Percentiles rank a stretch among this genome's conserved stretches.
Evolutionary conservation across 2,329 filamentous ascomycete species (phyloP).

Genomic region (Penicillium sp.): DNA sequence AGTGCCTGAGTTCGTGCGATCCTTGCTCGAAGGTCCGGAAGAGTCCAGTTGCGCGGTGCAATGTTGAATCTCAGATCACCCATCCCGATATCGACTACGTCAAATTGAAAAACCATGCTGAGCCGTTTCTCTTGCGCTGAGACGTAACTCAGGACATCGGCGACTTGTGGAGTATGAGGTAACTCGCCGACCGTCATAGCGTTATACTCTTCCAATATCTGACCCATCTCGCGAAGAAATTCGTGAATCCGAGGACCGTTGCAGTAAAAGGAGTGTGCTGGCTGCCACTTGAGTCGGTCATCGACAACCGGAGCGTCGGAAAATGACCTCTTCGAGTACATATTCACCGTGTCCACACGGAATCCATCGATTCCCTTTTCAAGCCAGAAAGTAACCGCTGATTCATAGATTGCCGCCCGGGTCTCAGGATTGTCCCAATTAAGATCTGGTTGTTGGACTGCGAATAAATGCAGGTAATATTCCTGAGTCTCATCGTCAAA

Average conservation of each 20-base stretch:
- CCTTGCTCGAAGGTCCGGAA: conserved; percentile 55
- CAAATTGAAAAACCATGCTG: conserved; percentile 67
- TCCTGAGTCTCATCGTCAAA: conserved; percentile 70
- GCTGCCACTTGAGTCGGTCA: conserved; percentile 51
- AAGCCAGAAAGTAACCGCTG: conserved; percentile 75
- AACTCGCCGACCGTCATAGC: conserved; percentile 75
- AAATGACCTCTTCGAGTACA: conserved; percentile 56
- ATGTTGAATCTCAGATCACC: conserved; percentile 54
- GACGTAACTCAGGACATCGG: conserved; percentile 64
- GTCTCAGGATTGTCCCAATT: conserved; percentile 74
- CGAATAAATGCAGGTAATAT: conserved; percentile 76
- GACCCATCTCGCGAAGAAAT: conserved; percentile 68
- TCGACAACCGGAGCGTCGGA: conserved; percentile 62
- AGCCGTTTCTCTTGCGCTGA: conserved; percentile 62
- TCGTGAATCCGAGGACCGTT: conserved; percentile 73
- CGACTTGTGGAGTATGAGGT: conserved; percentile 63
- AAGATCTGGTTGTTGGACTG: conserved; percentile 72
- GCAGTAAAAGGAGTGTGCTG: conserved; percentile 61
- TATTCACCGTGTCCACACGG: conserved; percentile 69
- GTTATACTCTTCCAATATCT: conserved; percentile 62
- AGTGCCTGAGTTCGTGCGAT: conserved; percentile 57
- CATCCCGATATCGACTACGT: conserved; percentile 59
- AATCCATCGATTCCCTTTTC: conserved; percentile 71
- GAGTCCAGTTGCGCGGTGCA: conserved; percentile 47
- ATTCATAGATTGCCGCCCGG: conserved; percentile 68